Percentiles rank a stretch among this genome's conserved stretches.
These are phyloP conservation scores for Acer negundo DNA, from an alignment of 345 rosid species.

Conservation along the genomic window DNA sequence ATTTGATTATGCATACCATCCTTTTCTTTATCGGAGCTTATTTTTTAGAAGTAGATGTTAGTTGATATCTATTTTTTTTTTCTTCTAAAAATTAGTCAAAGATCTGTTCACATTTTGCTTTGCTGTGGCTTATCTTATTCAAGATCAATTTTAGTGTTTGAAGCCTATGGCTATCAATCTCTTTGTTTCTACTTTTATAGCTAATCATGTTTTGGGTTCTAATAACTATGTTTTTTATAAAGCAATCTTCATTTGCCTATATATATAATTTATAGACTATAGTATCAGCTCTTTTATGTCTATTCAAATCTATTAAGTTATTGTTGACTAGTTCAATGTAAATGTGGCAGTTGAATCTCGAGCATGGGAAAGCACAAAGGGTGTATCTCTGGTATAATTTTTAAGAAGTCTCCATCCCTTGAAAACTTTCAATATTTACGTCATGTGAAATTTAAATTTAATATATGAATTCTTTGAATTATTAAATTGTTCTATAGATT, in stretches of 20 bases:
- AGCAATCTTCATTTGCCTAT: neutral
- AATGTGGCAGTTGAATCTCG: slow-evolving; percentile 78
- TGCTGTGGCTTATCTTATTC: neutral
- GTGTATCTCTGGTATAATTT: slow-evolving; percentile 69
- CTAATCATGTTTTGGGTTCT: neutral
- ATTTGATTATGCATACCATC: slow-evolving; percentile 8
- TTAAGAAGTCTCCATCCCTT: neutral
- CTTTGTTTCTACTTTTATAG: neutral
- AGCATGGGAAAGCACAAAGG: slow-evolving; percentile 75
- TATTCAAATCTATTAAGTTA: neutral
- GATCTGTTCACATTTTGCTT: neutral
- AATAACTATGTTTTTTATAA: neutral
- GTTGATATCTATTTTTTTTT: neutral
- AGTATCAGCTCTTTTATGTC: neutral
- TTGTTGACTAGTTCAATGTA: slow-evolving; percentile 28
- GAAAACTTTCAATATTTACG: slow-evolving; percentile 12
- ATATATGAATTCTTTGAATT: slow-evolving; percentile 19
- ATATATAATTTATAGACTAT: neutral
- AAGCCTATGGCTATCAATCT: neutral
- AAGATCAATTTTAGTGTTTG: neutral
- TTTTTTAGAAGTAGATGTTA: neutral
- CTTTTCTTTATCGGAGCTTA: neutral
- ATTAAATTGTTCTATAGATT: slow-evolving; percentile 51
- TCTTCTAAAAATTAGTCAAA: neutral
- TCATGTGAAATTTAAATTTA: neutral